Base-by-base conservation (phyloP, 331 rosid species). In the Quercus tomentella region DNA sequence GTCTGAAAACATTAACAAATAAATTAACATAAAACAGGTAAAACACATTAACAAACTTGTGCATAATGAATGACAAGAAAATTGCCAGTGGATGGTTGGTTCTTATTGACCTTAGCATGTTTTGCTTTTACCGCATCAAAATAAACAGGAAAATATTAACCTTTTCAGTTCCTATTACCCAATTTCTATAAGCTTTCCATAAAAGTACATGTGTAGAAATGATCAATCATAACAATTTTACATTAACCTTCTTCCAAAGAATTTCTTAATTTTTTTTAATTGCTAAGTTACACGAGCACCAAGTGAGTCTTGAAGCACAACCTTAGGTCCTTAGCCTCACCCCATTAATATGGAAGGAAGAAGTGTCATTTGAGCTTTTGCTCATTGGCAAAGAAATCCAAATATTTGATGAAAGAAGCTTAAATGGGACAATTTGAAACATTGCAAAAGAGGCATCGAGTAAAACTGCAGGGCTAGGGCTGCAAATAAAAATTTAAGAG, bases 1-100 rank as follows among this genome's bases (percentile, higher is more conserved):
- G 99, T 95, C 97, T 95, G 96, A 74, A 80, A 56, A 57, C 43
- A 55, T 75, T 56, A 61, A 49, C 45, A 5, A 70, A 73, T 21
- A 78, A 71, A 56, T 67, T 23, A 15, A 12, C 28, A n/a, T 8
- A 61, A 51, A 70, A 10, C 70, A 63, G 37, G 56, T 56, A 79
- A 70, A 18, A 7, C 75, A 45, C 33, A 52, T 3, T 14, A 22
- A 35, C 74, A 43, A 10, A 37, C 28, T 43, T 35, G 69, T 12
- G 9, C 25, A 66, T 22, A 43, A 67, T 33, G 72, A 67, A 67
- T 18, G 10, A 67, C 52, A 20, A 18, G 52, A 67, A 67, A 20
- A 8, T 18, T 67, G 52, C 25, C 4, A 67, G 21, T 2, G 4
- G 70, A 30, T 31, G 16, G 23, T 31, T 28, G 6, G 14, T 17